These are phyloP conservation scores for Limnanthes douglasii DNA, from an alignment of 345 rosid genomes.

Conservation along the genomic window DNA sequence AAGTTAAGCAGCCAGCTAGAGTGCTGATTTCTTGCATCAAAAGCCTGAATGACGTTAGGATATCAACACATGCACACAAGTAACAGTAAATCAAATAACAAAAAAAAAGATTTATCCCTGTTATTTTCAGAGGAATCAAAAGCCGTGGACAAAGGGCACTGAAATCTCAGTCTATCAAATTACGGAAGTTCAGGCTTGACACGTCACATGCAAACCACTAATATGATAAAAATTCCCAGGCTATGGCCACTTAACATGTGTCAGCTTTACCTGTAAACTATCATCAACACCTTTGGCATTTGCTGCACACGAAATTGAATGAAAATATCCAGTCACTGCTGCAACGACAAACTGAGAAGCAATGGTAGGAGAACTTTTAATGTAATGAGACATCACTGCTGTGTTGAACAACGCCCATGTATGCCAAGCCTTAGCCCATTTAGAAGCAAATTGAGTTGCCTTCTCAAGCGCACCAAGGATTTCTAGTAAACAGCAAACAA, in stretches of 20 bases:
- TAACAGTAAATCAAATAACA: no score
- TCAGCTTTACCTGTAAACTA: constrained; percentile 73
- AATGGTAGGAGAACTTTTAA: constrained; percentile 38
- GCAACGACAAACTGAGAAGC: constrained; percentile 76
- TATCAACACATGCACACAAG: no score
- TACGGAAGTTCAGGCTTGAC: no score
- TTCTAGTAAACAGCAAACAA: constrained; percentile 23
- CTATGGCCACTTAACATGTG: constrained; percentile 5
- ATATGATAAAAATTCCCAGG: constrained; percentile 3
- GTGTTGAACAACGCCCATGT: constrained; percentile 96
- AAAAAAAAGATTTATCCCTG: no score
- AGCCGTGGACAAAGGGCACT: no score
- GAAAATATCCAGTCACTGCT: constrained; percentile 98
- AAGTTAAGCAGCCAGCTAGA: no score
- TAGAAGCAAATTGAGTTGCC: constrained; percentile 62
- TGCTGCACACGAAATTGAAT: constrained; percentile 91
- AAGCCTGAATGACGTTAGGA: no score
- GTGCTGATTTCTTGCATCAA: no score
- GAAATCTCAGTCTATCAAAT: no score
- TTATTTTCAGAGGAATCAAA: no score
- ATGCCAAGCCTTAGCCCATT: constrained; percentile 99
- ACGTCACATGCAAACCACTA: no score
- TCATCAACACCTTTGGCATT: constrained; percentile 94
- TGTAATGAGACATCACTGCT: constrained; percentile 92
- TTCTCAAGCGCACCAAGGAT: constrained; percentile 57